phyloP scores from a whole-genome alignment of 805 yeast species.

The Nematodospora valgi region DNA sequence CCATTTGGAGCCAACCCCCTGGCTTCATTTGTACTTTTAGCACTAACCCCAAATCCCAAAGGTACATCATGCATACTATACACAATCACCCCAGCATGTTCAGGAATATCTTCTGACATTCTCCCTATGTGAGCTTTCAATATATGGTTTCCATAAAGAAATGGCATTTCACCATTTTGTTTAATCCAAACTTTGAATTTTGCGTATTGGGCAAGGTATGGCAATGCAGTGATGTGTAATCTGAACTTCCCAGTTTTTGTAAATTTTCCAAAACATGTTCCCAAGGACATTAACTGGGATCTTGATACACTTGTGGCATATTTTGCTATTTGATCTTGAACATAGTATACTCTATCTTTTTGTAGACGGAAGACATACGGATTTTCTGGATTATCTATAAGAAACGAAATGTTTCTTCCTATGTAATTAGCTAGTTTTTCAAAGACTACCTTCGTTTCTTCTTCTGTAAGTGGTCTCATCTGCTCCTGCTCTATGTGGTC shows the following conservation, averaged over 20 bases:
- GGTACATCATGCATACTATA: constrained; percentile 91
- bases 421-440: constrained; percentile 95
- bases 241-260: constrained; percentile 97
- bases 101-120: constrained; percentile 96
- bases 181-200: constrained; percentile 95
- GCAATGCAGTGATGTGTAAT: constrained; percentile 88
- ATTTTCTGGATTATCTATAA: constrained; percentile 80
- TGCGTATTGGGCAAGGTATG: constrained; percentile 80
- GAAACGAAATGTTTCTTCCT: constrained; percentile 88
- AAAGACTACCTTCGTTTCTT: constrained; percentile 92
- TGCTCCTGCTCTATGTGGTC: too few species aligned
- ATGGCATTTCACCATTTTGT: constrained; percentile 98
- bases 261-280: constrained; percentile 92
- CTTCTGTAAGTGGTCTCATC: constrained; percentile 97
- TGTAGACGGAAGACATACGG: constrained; percentile 95
- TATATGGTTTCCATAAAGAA: constrained; percentile 92
- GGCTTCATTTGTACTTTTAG: constrained; percentile 86
- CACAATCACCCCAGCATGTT: constrained; percentile 92
- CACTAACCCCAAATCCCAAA: constrained; percentile 91
- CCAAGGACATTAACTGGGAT: constrained; percentile 85
- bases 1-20: constrained; percentile 88
- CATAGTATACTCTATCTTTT: constrained; percentile 94
- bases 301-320: constrained; percentile 90
- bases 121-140: constrained; percentile 95
- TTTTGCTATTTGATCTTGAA: constrained; percentile 75